Evolutionary conservation across 2,329 filamentous ascomycete genomes (phyloP).

Genomic region (Pestalotiopsis sp.): DNA sequence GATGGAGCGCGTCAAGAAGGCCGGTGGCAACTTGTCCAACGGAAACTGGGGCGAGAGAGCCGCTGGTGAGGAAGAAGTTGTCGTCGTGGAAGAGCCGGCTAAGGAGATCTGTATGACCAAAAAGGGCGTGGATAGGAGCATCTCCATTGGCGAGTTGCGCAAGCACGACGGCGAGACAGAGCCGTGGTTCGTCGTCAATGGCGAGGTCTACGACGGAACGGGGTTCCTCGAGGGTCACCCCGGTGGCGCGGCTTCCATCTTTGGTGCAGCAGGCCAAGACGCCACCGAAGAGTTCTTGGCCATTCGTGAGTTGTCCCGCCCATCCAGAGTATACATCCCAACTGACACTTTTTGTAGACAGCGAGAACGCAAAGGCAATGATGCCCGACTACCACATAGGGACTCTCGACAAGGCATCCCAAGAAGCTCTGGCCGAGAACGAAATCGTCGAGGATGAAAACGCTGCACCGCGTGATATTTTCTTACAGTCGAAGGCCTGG

Average conservation of each 20-base stretch:
- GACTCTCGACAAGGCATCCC: conserved; percentile 65
- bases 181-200: conserved; percentile 88
- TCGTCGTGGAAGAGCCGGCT: conserved; percentile 48
- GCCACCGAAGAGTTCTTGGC: conserved; percentile 87
- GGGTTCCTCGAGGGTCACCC: conserved; percentile 80
- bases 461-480: conserved; percentile 55
- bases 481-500: conserved; percentile 76
- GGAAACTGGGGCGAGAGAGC: conserved; percentile 82
- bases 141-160: conserved; percentile 73
- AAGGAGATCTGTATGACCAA: conserved; percentile 80
- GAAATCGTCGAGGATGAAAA: conserved; percentile 33
- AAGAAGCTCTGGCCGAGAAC: conserved; percentile 52
- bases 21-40: conserved; percentile 78
- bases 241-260: conserved; percentile 83
- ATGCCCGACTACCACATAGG: conserved; percentile 87
- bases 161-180: conserved; percentile 65
- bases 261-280: conserved; percentile 80
- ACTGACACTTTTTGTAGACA: conserved; percentile 60
- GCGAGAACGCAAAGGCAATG: conserved; percentile 90
- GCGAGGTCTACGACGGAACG: conserved; percentile 88
- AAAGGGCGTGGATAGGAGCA: conserved; percentile 61
- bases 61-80: conserved; percentile 49
- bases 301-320: conserved; percentile 69
- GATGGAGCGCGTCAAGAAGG: conserved; percentile 90
- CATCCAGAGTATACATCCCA: not conserved